These are phyloP conservation scores for Flaveria ramosissima DNA, from an alignment of 129 eudicot species.

Conservation along the genomic window DNA sequence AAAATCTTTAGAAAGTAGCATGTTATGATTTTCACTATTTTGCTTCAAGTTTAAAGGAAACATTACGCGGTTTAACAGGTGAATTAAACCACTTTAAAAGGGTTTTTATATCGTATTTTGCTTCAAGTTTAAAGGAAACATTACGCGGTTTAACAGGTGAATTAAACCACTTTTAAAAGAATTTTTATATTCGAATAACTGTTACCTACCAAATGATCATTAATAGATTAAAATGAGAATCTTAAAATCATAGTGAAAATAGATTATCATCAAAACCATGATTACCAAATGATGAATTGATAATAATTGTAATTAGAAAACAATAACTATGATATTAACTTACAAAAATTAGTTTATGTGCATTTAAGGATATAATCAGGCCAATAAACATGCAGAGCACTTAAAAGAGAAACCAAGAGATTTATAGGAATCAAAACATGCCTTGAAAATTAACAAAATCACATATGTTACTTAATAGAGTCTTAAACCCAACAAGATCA, in stretches of 20 bases:
- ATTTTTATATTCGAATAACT: not conserved
- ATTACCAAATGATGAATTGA: not conserved
- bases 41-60: not conserved
- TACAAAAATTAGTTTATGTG: not conserved
- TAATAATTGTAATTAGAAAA: not conserved
- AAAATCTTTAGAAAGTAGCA: no score
- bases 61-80: not conserved
- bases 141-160: not conserved
- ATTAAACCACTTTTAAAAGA: not conserved
- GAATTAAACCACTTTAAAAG: not conserved
- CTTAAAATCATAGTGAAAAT: not conserved
- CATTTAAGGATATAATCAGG: not conserved
- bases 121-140: not conserved
- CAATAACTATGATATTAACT: not conserved
- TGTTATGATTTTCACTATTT: no score
- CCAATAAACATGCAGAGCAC: not conserved
- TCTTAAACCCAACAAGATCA: constrained; percentile 27
- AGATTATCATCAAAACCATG: not conserved
- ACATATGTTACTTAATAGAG: constrained; percentile 34
- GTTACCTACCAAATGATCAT: not conserved
- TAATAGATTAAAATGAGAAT: not conserved
- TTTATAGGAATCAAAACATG: constrained; percentile 18
- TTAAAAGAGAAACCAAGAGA: not conserved
- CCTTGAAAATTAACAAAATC: constrained; percentile 25
- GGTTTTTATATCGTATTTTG: not conserved